phyloP scores from a whole-genome alignment of 306 rosid species.

The Trichosanthes cucumerina region DNA sequence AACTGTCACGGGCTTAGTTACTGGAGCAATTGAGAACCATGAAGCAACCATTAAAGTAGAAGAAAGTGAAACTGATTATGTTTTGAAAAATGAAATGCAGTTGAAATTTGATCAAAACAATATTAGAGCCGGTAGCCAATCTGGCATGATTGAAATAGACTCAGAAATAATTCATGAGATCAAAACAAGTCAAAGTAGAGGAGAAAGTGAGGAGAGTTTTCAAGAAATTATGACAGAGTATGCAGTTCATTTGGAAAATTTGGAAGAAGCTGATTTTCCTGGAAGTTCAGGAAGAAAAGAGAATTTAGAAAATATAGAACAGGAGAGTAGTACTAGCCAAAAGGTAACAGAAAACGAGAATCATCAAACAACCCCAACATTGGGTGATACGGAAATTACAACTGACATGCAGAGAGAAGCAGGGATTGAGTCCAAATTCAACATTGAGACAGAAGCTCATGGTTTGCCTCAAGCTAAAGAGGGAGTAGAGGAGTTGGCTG shows the following conservation, averaged over 20 bases:
- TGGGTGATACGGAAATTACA: conserved; percentile 1
- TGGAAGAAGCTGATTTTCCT: not conserved
- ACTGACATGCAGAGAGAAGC: not conserved
- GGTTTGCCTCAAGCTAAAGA: not conserved
- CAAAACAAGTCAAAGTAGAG: conserved; percentile 6
- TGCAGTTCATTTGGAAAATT: not conserved
- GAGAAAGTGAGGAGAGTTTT: conserved; percentile 14
- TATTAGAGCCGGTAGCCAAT: not conserved
- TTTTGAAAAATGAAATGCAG: not conserved
- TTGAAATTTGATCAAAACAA: not conserved
- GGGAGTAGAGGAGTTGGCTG: not conserved
- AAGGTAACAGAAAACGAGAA: conserved; percentile 10
- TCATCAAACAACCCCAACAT: conserved; percentile 16
- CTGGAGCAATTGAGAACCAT: conserved; percentile 20
- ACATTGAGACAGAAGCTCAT: not conserved
- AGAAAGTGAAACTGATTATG: not conserved
- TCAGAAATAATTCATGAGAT: conserved; percentile 2
- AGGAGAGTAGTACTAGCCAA: conserved; percentile 12
- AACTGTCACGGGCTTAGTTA: conserved; percentile 14
- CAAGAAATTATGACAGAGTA: conserved; percentile 8
- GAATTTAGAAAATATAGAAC: not conserved
- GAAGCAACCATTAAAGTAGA: conserved; percentile 13
- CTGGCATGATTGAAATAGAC: not conserved
- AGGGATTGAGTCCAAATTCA: not conserved
- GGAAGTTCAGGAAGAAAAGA: not conserved